Base-by-base conservation (phyloP, 1,139 yeast species). In the Yamadazyma songkhlaensis region DNA sequence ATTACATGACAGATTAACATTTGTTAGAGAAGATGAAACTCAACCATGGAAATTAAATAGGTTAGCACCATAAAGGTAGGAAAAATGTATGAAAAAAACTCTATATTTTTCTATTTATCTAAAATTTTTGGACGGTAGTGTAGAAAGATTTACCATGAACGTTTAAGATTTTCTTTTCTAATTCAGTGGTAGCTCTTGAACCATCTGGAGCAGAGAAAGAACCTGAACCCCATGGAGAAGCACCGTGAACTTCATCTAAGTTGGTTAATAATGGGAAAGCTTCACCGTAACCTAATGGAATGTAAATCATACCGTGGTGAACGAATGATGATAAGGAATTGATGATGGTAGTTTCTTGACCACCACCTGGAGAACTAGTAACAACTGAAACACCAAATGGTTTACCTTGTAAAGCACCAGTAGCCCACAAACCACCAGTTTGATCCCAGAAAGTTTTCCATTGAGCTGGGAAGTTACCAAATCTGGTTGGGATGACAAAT, bases 161-260 rank as follows among this genome's bases (percentile, higher is more conserved):
- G 37, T 53, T 49, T 35, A 82, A 90, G 49, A 85, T 54, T 49
- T 76, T 74, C 55, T 77, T 65, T 67, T 86, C 95, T 45, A 83
- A 67, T 38, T 69, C 76, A 43, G 77, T 53, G 41, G 92, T 86
- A 57, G 70, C 72, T 74, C 95, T 80, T 13, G 88, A 79, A 50
- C 95, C 95, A 53, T 84, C 92, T 41, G 74, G 72, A 50, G 81
- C 90, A 27, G 95, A 90, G 51, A 74, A 73, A 41, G 88, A 68
- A 55, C 95, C 95, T 36, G 95, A 88, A 65, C 95, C 95, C 89
- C 92, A 86, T 41, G 95, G 78, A 39, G 92, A 81, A 48, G 84
- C 84, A 58, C 95, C 95, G 59, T 84, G 94, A 41, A 79, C 76
- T 67, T 84, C 89, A 13, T 70, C 72, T 43, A 85, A 60, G 63